Percentiles rank a stretch among this genome's conserved stretches.
Conservation (phyloP, 768 basidiomycete genomes). For the Saitozyma podzolica region DNA sequence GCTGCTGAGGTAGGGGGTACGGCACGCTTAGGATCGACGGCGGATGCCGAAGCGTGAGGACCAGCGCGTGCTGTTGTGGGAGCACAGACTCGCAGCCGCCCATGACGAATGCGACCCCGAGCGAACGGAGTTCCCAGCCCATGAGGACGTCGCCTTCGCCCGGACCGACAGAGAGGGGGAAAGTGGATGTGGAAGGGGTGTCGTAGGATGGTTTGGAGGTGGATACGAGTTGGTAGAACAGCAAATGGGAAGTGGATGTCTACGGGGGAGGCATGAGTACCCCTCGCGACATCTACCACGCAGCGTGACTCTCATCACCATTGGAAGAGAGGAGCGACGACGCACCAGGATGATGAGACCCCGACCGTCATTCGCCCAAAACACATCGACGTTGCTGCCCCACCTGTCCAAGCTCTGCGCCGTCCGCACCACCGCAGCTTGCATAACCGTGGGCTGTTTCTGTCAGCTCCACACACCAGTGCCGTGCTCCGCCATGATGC, state of each 20-base stretch:
- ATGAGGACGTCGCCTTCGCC: slow-evolving; percentile 46
- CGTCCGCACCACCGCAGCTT: slow-evolving; percentile 72
- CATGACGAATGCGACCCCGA: slow-evolving; percentile 41
- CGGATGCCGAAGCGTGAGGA: slow-evolving; percentile 33
- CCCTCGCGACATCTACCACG: too few species aligned
- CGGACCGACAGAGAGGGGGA: slow-evolving; percentile 27
- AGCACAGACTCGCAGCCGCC: slow-evolving; percentile 27
- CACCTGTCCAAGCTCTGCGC: slow-evolving; percentile 74
- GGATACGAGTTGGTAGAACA: slow-evolving; percentile 67
- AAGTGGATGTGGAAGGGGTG: slow-evolving; percentile 14
- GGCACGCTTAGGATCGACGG: slow-evolving; percentile 34
- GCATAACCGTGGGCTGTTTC: slow-evolving; percentile 52
- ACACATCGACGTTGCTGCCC: slow-evolving; percentile 71
- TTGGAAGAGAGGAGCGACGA: slow-evolving; percentile 5
- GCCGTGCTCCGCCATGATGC: not conserved
- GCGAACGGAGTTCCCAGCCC: slow-evolving; percentile 22
- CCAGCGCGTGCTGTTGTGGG: slow-evolving; percentile 29
- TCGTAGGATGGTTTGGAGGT: slow-evolving; percentile 52
- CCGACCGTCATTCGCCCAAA: slow-evolving; percentile 81
- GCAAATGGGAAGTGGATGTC: slow-evolving; percentile 78
- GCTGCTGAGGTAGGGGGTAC: slow-evolving; percentile 37
- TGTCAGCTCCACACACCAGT: not conserved
- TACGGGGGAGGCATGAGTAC: slow-evolving; percentile 43
- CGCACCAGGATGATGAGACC: slow-evolving; percentile 77
- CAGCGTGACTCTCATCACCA: slow-evolving; percentile 4